phyloP scores from a whole-genome alignment of 129 eudicot species.

The Flaveria robusta region DNA sequence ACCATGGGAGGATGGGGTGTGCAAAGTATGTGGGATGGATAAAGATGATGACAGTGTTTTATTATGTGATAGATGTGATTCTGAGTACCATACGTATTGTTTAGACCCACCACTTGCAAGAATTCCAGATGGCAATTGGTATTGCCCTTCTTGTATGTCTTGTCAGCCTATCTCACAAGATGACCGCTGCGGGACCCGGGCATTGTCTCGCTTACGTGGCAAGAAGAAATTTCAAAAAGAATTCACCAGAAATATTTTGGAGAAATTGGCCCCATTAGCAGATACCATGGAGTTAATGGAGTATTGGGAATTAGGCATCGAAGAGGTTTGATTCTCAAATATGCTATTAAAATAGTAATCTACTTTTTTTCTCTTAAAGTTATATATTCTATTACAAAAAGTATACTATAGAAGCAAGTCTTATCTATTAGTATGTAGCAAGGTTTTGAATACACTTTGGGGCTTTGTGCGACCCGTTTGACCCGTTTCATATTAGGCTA shows the following conservation, averaged over 20 bases:
- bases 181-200: conserved; percentile 36
- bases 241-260: conserved; percentile 39
- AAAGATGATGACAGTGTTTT: conserved; percentile 59
- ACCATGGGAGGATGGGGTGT: conserved; percentile 65
- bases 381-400: neutral
- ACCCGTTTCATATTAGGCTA: neutral
- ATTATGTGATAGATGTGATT: conserved; percentile 67
- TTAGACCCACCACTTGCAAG: conserved; percentile 67
- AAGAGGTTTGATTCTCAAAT: conserved; percentile 59
- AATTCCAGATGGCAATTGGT: conserved; percentile 72
- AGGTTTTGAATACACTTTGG: neutral
- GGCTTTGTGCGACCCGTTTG: neutral
- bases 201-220: conserved; percentile 33
- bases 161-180: conserved; percentile 30
- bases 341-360: neutral
- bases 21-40: conserved; percentile 74
- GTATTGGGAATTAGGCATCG: conserved; percentile 77
- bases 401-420: neutral
- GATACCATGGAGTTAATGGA: conserved; percentile 76
- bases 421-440: neutral
- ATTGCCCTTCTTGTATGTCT: conserved; percentile 61
- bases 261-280: conserved; percentile 52
- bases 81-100: conserved; percentile 69
- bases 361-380: neutral
- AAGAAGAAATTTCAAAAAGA: conserved; percentile 47